phyloP scores from a whole-genome alignment of 164 flowering plant species.

The Nymphaea colorata region DNA sequence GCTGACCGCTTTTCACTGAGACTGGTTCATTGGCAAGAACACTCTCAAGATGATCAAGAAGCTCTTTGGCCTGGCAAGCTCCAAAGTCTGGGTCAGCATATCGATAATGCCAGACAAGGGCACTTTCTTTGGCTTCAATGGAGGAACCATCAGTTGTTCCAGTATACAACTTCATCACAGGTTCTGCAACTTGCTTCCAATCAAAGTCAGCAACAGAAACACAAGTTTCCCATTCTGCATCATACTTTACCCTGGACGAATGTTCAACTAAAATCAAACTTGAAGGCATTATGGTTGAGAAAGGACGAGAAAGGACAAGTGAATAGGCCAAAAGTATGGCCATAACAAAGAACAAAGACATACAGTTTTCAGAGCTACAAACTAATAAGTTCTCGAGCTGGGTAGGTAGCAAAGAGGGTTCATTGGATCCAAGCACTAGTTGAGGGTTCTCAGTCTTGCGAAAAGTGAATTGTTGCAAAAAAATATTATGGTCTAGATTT shows the following conservation, averaged over 20 bases:
- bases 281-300: no score
- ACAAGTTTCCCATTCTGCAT: conserved; percentile 31
- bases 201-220: conserved; percentile 22
- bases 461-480: neutral
- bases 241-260: conserved; percentile 15
- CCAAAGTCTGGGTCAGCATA: conserved; percentile 44
- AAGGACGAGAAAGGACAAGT: neutral
- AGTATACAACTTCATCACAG: conserved; percentile 36
- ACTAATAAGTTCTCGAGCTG: neutral
- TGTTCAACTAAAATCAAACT: neutral
- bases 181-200: conserved; percentile 37
- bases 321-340: neutral
- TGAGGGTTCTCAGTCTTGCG: neutral
- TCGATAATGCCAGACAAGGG: conserved; percentile 36
- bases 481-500: neutral
- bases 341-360: neutral
- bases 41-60: conserved; percentile 41
- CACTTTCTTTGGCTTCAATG: conserved; percentile 32
- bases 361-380: neutral
- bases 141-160: conserved; percentile 45
- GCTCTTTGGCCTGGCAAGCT: conserved; percentile 42
- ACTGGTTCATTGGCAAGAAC: conserved; percentile 40
- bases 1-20: conserved; percentile 35
- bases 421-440: neutral
- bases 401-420: neutral